Evolutionary conservation across 805 yeast genomes (phyloP), one percentile per base, ranked within the genome.

Genomic region (Limtongia smithiae): DNA sequence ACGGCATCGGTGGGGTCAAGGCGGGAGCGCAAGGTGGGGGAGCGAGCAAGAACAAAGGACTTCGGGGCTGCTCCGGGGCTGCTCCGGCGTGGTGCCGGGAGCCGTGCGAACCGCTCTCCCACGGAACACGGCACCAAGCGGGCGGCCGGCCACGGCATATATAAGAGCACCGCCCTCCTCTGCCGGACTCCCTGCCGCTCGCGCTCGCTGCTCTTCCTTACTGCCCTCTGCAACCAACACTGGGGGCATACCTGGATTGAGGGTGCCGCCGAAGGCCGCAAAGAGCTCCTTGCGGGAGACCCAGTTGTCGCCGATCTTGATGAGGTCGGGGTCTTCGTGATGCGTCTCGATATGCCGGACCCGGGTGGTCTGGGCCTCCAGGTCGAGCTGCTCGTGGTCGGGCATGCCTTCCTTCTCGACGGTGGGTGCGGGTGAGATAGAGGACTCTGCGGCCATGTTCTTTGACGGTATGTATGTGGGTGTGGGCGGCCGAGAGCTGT

Each of bases 301-400:
- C 65, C 77, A 81, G 54, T 83, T 81, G 60, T 80, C 75, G 3
- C 95, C 96, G 57, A 87, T 77, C 55, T 72, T 79, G 48, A 87
- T 73, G 63, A 79, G 81, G 39, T 83, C 83, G 36, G 51, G 52
- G 39, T 80, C 80, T 59, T 81, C 59, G 25, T 22, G 14, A 28
- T 51, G 41, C 25, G 48, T 47, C 22, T 43, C 39, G 46, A 51
- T 27, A 28, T 33, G 55, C 12, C 41, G 35, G 38, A 44, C 32
- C 20, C 25, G 40, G 14, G 7, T 15, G 34, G 3, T 11, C 6
- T 28, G 43, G 35, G 34, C 35, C 11, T 17, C 24, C 22, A 14
- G 22, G 43, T 14, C 22, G 37, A 17, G 21, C 34, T 42, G 47
- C 18, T 32, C 40, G 36, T 35, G 41, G 44, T 44, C 47, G 38